A percentile compares a stretch with the other conserved stretches of the same genome.
phyloP scores from a whole-genome alignment of 202 grass and related monocot species.

The Setaria italica region DNA sequence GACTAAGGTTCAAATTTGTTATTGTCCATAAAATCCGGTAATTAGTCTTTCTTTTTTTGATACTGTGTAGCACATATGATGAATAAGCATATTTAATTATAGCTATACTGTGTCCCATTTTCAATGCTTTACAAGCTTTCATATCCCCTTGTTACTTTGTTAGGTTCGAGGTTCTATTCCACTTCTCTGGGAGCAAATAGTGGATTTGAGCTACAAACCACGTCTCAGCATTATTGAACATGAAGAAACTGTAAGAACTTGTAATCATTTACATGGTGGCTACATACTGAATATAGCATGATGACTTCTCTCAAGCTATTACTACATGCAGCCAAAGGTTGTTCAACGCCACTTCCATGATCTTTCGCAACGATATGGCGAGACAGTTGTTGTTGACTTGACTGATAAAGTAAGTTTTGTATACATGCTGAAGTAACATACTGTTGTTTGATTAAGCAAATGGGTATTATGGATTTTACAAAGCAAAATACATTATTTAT shows the following conservation, averaged over 20 bases:
- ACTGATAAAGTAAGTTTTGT: constrained; percentile 88
- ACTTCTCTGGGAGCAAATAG: constrained; percentile 98
- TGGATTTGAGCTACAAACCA: constrained; percentile 98
- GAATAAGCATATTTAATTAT: not conserved
- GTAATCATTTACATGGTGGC: constrained; percentile 18
- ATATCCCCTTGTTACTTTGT: constrained; percentile 46
- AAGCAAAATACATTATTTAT: constrained; percentile 23
- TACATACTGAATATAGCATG: constrained; percentile 15
- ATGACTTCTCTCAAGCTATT: constrained; percentile 50
- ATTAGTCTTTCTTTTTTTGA: not conserved
- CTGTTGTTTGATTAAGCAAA: constrained; percentile 7
- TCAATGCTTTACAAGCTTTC: constrained; percentile 32
- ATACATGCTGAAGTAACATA: constrained; percentile 25
- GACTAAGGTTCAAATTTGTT: constrained; percentile 1
- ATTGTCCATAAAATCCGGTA: not conserved
- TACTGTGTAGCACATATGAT: not conserved
- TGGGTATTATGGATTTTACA: constrained; percentile 12
- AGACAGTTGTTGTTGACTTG: constrained; percentile 72
- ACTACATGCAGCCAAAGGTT: constrained; percentile 73
- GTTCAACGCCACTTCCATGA: constrained; percentile 83
- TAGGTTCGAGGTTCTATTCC: constrained; percentile 97
- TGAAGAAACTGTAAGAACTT: constrained; percentile 75
- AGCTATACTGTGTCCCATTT: constrained; percentile 29
- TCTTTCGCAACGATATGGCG: constrained; percentile 95
- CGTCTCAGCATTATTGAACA: constrained; percentile 78